These are phyloP conservation scores for Gentiana straminea DNA, from an alignment of 257 asterid genomes.

Conservation along the genomic window DNA sequence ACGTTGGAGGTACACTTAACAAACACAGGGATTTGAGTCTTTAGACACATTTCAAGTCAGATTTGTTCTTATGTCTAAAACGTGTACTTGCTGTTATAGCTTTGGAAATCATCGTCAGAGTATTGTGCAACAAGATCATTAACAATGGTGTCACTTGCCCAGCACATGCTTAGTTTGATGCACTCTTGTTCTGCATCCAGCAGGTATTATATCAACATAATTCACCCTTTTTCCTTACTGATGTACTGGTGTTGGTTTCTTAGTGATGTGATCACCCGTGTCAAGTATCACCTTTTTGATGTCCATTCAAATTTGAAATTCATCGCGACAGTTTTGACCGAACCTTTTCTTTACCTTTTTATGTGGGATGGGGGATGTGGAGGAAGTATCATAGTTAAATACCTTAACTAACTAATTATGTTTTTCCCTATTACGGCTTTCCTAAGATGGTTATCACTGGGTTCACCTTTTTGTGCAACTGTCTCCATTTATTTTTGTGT, in stretches of 20 bases:
- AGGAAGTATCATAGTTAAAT: neutral
- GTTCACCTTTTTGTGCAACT: too few relatives aligned
- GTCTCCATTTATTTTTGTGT: too few relatives aligned
- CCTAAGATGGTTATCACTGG: too few relatives aligned
- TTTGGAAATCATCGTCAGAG: constrained; percentile 91
- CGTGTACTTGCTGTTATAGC: constrained; percentile 42
- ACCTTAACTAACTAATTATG: too few relatives aligned
- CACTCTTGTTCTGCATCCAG: constrained; percentile 76
- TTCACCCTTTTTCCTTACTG: neutral
- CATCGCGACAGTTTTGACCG: neutral
- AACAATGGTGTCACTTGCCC: constrained; percentile 95
- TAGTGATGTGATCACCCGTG: neutral
- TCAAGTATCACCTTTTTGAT: neutral
- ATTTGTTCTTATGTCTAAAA: constrained; percentile 15
- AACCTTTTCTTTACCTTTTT: neutral
- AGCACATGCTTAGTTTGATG: constrained; percentile 73
- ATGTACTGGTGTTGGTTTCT: neutral
- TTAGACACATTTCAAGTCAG: neutral
- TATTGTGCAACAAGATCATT: constrained; percentile 89
- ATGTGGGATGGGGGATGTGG: neutral
- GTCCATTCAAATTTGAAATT: neutral
- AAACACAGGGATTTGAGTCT: constrained; percentile 3
- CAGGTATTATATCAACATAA: constrained; percentile 34
- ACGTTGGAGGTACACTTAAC: constrained; percentile 59
- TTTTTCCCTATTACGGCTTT: too few relatives aligned